Conservation (phyloP, 2,329 filamentous ascomycete species). For the Diaporthe velutina region DNA sequence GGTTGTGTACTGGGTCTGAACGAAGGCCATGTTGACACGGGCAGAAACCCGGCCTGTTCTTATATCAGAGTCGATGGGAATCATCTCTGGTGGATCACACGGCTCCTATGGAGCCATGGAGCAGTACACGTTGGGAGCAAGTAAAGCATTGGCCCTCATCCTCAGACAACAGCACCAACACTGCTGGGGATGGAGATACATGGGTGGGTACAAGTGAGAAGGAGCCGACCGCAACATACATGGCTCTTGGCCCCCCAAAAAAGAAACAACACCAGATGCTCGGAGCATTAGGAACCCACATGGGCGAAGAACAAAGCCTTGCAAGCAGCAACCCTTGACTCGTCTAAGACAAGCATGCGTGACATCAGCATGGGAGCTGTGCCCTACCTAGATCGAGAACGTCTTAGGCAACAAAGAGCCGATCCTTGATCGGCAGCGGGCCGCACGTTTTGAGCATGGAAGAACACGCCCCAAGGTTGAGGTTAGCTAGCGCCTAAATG, state of each 20-base stretch:
- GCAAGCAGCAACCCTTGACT: conserved; percentile 10
- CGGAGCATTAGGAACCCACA: conserved; percentile 18
- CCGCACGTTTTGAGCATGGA: conserved; percentile 2
- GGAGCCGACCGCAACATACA: conserved; percentile 21
- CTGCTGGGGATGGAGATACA: not conserved
- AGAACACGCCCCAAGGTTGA: not conserved
- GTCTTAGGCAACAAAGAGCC: conserved; percentile 10
- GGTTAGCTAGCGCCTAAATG: conserved; percentile 24
- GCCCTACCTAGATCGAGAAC: conserved; percentile 15
- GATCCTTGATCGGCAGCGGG: conserved; percentile 21
- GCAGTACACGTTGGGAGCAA: not conserved
- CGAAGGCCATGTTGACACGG: not conserved
- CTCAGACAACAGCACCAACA: conserved; percentile 18
- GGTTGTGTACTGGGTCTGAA: not conserved
- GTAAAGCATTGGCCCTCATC: conserved; percentile 16
- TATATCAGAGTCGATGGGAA: conserved; percentile 25
- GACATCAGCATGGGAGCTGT: conserved; percentile 4
- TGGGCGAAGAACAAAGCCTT: conserved; percentile 28
- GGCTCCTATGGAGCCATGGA: not conserved
- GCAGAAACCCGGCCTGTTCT: conserved; percentile 5
- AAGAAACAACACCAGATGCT: conserved; percentile 8
- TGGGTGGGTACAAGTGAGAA: conserved; percentile 8
- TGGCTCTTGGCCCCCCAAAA: conserved; percentile 14
- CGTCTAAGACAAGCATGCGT: not conserved
- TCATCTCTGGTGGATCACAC: not conserved